Percentiles rank a stretch among this genome's conserved stretches.
Conservation (phyloP, 1,284 basidiomycete genomes). For the Moesziomyces antarcticus region DNA sequence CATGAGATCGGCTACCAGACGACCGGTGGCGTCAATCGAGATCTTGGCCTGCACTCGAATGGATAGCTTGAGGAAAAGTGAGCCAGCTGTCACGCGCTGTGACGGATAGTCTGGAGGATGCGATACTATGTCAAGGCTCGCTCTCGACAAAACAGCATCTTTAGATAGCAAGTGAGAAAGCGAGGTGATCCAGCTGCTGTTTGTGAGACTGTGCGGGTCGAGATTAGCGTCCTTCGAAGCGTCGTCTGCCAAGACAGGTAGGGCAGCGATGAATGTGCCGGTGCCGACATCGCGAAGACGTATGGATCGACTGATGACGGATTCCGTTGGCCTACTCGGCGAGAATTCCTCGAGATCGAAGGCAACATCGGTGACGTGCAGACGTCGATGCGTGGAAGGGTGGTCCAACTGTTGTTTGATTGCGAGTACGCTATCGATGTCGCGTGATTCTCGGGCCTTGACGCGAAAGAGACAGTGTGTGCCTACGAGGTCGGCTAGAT, state of each 20-base stretch:
- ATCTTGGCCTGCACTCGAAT: conserved; percentile 11
- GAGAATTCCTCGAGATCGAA: neutral
- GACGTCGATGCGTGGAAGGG: neutral
- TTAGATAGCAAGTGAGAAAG: conserved; percentile 3
- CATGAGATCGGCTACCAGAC: conserved; percentile 14
- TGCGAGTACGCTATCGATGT: conserved; percentile 13
- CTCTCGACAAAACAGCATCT: neutral
- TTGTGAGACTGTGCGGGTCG: conserved; percentile 26
- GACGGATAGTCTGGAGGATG: conserved; percentile 15
- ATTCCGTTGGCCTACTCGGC: conserved; percentile 3
- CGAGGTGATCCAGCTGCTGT: conserved; percentile 34
- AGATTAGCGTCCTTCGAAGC: neutral
- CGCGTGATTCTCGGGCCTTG: conserved; percentile 15
- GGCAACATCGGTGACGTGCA: conserved; percentile 7
- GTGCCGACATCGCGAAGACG: conserved; percentile 4
- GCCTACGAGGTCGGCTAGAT: conserved; percentile 9
- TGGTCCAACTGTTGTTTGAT: conserved; percentile 11
- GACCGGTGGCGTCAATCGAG: neutral
- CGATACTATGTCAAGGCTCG: conserved; percentile 7
- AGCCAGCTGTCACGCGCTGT: conserved; percentile 20
- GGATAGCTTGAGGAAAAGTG: conserved; percentile 32
- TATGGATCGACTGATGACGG: conserved; percentile 12
- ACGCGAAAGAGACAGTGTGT: conserved; percentile 30
- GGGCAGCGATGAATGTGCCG: conserved; percentile 1
- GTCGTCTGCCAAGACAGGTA: conserved; percentile 18